These are phyloP conservation scores for Carex scoparia DNA, from an alignment of 176 grass and related monocot species.

Conservation along the genomic window DNA sequence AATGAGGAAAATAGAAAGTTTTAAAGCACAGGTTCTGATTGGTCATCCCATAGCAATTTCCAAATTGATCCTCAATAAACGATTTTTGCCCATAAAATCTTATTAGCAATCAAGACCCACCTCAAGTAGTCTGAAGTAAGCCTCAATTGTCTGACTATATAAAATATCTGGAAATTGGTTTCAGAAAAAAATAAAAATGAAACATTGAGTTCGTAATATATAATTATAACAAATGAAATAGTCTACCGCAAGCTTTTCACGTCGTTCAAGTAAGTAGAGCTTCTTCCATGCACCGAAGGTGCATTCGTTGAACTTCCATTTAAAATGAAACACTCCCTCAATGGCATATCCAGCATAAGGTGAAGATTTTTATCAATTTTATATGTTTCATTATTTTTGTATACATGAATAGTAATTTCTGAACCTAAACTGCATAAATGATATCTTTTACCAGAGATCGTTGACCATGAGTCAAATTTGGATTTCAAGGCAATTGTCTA, in stretches of 20 bases:
- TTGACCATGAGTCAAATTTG: conserved; percentile 84
- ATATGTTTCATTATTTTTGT: not conserved
- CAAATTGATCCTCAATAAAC: not conserved
- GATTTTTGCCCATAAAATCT: not conserved
- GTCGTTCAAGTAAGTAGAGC: conserved; percentile 67
- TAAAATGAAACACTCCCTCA: conserved; percentile 58
- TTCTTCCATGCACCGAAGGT: conserved; percentile 43
- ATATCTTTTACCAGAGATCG: conserved; percentile 35
- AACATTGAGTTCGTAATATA: too few relatives aligned
- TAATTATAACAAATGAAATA: not conserved
- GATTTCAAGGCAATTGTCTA: conserved; percentile 79
- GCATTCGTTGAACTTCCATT: conserved; percentile 44
- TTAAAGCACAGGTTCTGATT: not conserved
- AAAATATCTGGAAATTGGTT: not conserved
- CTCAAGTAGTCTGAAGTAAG: not conserved
- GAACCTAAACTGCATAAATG: conserved; percentile 45
- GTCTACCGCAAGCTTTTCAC: conserved; percentile 82
- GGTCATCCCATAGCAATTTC: not conserved
- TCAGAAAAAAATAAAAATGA: too few relatives aligned
- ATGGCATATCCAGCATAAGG: conserved; percentile 45
- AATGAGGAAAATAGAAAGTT: too few relatives aligned
- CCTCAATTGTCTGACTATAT: not conserved
- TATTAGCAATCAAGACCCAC: not conserved
- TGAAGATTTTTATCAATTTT: conserved; percentile 27
- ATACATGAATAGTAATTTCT: conserved; percentile 56